Base-by-base conservation (phyloP, 2,329 filamentous ascomycete species). In the Cryphonectria naterciae region DNA sequence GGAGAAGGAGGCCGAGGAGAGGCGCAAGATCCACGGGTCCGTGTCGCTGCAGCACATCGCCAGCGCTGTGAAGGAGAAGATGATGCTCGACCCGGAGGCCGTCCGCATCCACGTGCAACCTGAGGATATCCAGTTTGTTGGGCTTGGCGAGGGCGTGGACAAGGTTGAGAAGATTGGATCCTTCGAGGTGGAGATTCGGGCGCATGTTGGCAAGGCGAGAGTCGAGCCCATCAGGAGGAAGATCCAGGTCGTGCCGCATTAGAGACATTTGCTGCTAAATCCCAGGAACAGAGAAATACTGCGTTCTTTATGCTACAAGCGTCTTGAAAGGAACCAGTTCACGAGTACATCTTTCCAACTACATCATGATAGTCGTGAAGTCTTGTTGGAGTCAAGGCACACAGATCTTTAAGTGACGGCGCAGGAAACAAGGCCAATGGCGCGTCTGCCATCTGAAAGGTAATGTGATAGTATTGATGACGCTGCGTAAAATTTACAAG, bases 111-210 rank as follows among this genome's bases (percentile, higher is more conserved):
- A 75, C 25, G 76, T 84, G n/a, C 80, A 80, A 62, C 74, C 77
- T 11, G 77, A 79, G 25, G 75, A 78, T 65, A 75, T 85, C 61
- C 73, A 68, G 19, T 80, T 85, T 66, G 1, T 76, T 7, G 78
- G 80, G 32, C 73, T 79, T 19, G 77, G 75, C 17, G 76, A 76
- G 19, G 77, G 76, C 43, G 77, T 77, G 65, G 80, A 83, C 74
- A 79, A 81, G 67, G 77, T 84, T 75, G 83, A 83, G 77, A 74
- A 76, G 32, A 77, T 84, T 25, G 83, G 83, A 43, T 77, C 76
- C 41, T 84, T 79, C 75, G 78, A 83, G 71, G 75, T 84, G 1
- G 76, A 80, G 46, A 80, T 85, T 69, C 68, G 74, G 19, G 70
- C 78, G 19, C 66, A 72, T 43, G 79, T 77, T 5, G 76, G 75